A percentile compares a stretch with the other conserved stretches of the same genome.
These are phyloP conservation scores for Pythium chondricola DNA, from an alignment of 352 stramenopile species.

Conservation along the genomic window DNA sequence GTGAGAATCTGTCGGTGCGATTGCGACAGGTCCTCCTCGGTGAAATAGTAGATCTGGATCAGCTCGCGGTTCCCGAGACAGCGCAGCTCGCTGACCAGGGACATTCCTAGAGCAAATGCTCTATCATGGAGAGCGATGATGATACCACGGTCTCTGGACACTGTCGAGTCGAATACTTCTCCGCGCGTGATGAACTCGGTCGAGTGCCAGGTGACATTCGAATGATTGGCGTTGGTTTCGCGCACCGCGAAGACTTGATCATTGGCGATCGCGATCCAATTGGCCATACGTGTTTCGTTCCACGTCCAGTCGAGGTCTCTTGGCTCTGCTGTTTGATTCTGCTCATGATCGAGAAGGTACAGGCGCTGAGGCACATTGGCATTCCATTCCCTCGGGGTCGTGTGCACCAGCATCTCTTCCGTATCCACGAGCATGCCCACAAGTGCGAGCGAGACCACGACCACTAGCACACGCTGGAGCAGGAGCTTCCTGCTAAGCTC, in stretches of 20 bases:
- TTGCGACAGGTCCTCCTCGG: slow-evolving; percentile 33
- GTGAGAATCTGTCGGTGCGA: slow-evolving; percentile 28
- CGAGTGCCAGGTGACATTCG: neutral
- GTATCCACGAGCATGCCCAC: neutral
- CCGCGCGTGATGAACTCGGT: slow-evolving; percentile 6
- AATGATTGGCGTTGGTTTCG: neutral
- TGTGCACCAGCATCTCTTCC: neutral
- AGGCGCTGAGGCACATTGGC: neutral
- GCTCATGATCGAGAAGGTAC: neutral
- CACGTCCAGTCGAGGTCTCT: neutral
- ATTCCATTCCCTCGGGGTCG: neutral
- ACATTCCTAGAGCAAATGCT: slow-evolving; percentile 39
- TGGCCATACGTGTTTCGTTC: neutral
- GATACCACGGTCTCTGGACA: slow-evolving; percentile 22
- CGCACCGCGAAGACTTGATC: neutral
- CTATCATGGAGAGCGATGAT: slow-evolving; percentile 39
- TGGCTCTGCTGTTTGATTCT: neutral
- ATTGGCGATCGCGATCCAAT: too few species aligned
- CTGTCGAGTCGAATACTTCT: slow-evolving; percentile 19
- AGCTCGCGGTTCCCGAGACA: slow-evolving; percentile 35
- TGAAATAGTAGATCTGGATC: slow-evolving; percentile 39
- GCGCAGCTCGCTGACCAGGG: slow-evolving; percentile 48
- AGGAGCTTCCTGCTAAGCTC: too few species aligned
- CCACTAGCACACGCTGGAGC: neutral
- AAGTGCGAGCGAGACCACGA: neutral